A percentile compares a stretch with the other conserved stretches of the same genome.
Evolutionary conservation across 306 rosid species (phyloP).

Genomic region (Cucumis hystrix): DNA sequence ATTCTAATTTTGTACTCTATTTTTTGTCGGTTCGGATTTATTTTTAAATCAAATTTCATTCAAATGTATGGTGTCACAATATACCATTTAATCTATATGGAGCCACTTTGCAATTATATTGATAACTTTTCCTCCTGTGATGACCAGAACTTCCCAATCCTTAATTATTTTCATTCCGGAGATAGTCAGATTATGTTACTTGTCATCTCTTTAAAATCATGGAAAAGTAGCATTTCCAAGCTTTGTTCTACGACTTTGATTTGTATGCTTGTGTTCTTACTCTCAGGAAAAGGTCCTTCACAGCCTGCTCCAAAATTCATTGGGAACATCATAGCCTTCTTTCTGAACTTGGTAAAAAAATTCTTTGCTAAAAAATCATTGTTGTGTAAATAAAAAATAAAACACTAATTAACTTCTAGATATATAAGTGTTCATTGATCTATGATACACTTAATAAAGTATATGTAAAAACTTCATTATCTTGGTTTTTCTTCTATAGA

Average conservation of each 20-base stretch:
- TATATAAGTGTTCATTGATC: not conserved
- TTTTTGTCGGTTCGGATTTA: not conserved
- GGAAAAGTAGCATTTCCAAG: not conserved
- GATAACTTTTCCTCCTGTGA: not conserved
- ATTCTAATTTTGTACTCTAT: not conserved
- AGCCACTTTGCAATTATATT: not conserved
- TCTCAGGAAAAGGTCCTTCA: constrained; percentile 75
- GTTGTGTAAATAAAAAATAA: not conserved
- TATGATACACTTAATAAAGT: not conserved
- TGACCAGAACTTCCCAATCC: not conserved
- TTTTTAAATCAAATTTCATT: not conserved
- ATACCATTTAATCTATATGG: not conserved
- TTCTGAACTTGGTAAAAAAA: constrained; percentile 66
- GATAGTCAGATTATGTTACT: not conserved
- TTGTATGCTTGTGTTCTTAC: constrained; percentile 13
- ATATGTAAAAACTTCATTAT: not conserved
- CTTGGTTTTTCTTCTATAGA: constrained; percentile 26
- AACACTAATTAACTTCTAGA: not conserved
- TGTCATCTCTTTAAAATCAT: not conserved
- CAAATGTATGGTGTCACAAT: not conserved
- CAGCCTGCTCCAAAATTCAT: constrained; percentile 79
- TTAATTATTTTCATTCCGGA: not conserved
- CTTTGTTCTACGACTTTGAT: not conserved
- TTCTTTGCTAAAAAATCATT: not conserved
- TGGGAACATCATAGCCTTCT: constrained; percentile 75